phyloP scores from a whole-genome alignment of 1,284 basidiomycete species.

The Sutorius eximius region DNA sequence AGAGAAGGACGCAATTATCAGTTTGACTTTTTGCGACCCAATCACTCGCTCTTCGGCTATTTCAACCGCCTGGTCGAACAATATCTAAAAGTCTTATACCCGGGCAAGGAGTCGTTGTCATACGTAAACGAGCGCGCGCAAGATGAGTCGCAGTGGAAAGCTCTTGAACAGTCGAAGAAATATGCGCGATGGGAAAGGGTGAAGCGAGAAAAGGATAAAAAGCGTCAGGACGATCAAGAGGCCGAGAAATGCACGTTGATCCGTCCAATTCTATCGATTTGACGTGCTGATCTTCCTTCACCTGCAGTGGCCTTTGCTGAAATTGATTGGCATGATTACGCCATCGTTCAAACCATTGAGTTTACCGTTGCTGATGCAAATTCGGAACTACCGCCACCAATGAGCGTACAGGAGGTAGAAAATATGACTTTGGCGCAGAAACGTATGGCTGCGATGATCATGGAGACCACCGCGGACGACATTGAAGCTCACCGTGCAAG shows the following conservation, averaged over 20 bases:
- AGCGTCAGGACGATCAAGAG: constrained; percentile 86
- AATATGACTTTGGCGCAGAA: constrained; percentile 97
- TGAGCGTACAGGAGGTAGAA: constrained; percentile 92
- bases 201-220: constrained; percentile 83
- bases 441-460: constrained; percentile 97
- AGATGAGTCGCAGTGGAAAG: constrained; percentile 68
- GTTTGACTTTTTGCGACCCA: constrained; percentile 96
- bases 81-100: constrained; percentile 89
- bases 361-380: constrained; percentile 92
- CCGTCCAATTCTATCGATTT: constrained; percentile 6
- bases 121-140: constrained; percentile 65
- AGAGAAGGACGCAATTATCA: constrained; percentile 95
- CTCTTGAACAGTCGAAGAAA: constrained; percentile 74
- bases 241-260: constrained; percentile 69
- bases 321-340: constrained; percentile 99
- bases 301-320: constrained; percentile 83
- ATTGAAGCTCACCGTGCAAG: constrained; percentile 77
- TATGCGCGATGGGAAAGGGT: constrained; percentile 89
- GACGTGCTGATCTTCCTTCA: constrained; percentile 11
- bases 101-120: constrained; percentile 73
- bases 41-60: constrained; percentile 93
- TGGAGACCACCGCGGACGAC: constrained; percentile 88
- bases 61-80: constrained; percentile 98
- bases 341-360: constrained; percentile 97
- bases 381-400: constrained; percentile 92